These are phyloP conservation scores for Barnettozyma hawaiiensis DNA, from an alignment of 1,139 yeast species.

Conservation along the genomic window DNA sequence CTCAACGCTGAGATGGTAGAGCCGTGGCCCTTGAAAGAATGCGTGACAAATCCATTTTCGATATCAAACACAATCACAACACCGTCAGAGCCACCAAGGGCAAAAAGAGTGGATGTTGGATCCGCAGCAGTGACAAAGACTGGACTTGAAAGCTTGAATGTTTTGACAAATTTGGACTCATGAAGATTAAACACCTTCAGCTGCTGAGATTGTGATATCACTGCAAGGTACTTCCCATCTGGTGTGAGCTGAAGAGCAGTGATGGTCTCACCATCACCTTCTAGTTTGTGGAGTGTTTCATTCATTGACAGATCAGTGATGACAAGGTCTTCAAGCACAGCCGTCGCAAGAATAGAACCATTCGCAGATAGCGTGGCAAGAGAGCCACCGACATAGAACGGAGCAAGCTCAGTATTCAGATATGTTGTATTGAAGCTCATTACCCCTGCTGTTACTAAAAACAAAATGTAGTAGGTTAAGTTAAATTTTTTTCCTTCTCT, in stretches of 20 bases:
- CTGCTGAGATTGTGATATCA: slow-evolving; percentile 80
- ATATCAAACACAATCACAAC: slow-evolving; percentile 89
- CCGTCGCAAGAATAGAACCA: slow-evolving; percentile 72
- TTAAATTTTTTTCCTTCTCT: too few relatives aligned
- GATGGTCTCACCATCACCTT: slow-evolving; percentile 81
- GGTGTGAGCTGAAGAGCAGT: slow-evolving; percentile 75
- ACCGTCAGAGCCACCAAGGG: slow-evolving; percentile 96
- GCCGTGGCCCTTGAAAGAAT: slow-evolving; percentile 90
- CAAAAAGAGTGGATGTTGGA: slow-evolving; percentile 75
- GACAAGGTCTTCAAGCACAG: slow-evolving; percentile 67
- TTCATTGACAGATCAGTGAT: slow-evolving; percentile 60
- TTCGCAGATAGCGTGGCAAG: slow-evolving; percentile 64
- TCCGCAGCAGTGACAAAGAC: slow-evolving; percentile 76
- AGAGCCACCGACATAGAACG: slow-evolving; percentile 84
- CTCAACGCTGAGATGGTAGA: slow-evolving; percentile 77
- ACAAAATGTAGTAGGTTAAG: too few relatives aligned
- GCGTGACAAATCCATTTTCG: slow-evolving; percentile 83
- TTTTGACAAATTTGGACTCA: slow-evolving; percentile 42
- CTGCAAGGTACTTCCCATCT: slow-evolving; percentile 63
- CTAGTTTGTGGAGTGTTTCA: slow-evolving; percentile 52
- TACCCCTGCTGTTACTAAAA: too few relatives aligned
- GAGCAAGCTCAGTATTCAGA: slow-evolving; percentile 47
- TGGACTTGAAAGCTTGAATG: slow-evolving; percentile 65
- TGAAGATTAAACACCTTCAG: slow-evolving; percentile 50
- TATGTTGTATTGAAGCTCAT: slow-evolving; percentile 31